A percentile compares a stretch with the other conserved stretches of the same genome.
These are phyloP conservation scores for Heteromeles arbutifolia DNA, from an alignment of 306 rosid genomes.

Conservation along the genomic window DNA sequence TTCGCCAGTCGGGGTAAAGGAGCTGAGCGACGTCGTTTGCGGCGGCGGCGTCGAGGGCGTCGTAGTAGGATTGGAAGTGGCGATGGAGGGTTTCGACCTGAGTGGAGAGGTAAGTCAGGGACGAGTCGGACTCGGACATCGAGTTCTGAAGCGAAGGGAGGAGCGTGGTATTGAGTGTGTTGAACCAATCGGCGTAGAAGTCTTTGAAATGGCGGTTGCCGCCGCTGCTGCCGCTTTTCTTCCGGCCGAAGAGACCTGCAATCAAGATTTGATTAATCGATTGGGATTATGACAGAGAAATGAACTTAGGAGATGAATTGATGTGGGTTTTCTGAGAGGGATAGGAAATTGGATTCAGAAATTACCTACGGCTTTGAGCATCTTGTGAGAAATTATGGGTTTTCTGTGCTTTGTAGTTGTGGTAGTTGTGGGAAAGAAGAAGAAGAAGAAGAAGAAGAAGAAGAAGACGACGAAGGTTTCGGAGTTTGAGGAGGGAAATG, in stretches of 20 bases:
- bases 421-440: neutral
- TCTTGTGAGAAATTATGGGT: conserved; percentile 7
- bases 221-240: conserved; percentile 2
- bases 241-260: conserved; percentile 15
- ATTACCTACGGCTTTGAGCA: conserved; percentile 15
- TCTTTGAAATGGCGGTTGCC: conserved; percentile 24
- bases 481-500: neutral
- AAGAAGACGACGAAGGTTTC: neutral
- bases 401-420: neutral
- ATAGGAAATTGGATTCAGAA: neutral
- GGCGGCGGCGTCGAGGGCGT: conserved; percentile 58
- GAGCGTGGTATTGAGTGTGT: conserved; percentile 25
- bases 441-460: neutral
- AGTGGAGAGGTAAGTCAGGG: conserved; percentile 28
- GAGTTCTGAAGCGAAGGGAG: conserved; percentile 31
- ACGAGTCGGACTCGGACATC: conserved; percentile 21
- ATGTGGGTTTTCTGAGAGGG: neutral
- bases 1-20: conserved; percentile 59
- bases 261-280: neutral
- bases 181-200: conserved; percentile 32
- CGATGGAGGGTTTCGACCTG: conserved; percentile 46
- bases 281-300: neutral
- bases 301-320: neutral
- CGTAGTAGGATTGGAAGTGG: conserved; percentile 69
- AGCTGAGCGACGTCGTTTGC: conserved; percentile 33